Base-by-base conservation (phyloP, 2,329 filamentous ascomycete species). In the Clonostachys rhizophaga region DNA sequence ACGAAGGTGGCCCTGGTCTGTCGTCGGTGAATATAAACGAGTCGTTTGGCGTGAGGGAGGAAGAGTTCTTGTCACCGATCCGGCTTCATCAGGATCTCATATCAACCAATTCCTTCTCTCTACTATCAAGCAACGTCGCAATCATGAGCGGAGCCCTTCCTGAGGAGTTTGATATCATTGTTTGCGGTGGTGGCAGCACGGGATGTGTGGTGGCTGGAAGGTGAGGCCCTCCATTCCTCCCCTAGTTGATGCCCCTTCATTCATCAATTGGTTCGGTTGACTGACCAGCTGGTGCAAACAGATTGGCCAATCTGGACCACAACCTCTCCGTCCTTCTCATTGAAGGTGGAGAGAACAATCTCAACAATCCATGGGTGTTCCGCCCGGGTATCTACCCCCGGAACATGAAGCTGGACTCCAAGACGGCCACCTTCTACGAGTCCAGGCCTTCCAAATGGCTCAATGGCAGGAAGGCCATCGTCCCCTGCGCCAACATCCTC, bases 401-500 rank as follows among this genome's bases (percentile, higher is more conserved):
- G 42, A 90, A 90, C 69, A 89, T 88, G 85, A 74, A 89, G 66
- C 63, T 89, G 50, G 86, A 89, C 74, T 89, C 85, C 55, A 90
- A 89, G 74, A 89, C 86, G 34, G 87, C 88, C 34, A 86, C 86
- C 0, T 91, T 91, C 66, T 92, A 91, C 61, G 82, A 91, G 64
- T 90, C 86, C 43, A 76, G 83, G 39, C 85, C 86, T 14, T 89
- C 85, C 0, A 80, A 87, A 64, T 86, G 80, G 73, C 79, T 91
- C 24, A 79, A 77, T 54, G 86, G 86, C 14, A 77, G 86, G 42
- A 80, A 81, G 58, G 86, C 86, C 18, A 77, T 89, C 42, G 86
- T 91, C n/a, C 87, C 86, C 1, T 84, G 79, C 55, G 86, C 86
- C 35, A 82, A 90, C 52, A 74, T 90, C 35, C 70, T 91, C 2